These are phyloP conservation scores for Xylaria curta DNA, from an alignment of 495 filamentous ascomycete species.

Conservation along the genomic window DNA sequence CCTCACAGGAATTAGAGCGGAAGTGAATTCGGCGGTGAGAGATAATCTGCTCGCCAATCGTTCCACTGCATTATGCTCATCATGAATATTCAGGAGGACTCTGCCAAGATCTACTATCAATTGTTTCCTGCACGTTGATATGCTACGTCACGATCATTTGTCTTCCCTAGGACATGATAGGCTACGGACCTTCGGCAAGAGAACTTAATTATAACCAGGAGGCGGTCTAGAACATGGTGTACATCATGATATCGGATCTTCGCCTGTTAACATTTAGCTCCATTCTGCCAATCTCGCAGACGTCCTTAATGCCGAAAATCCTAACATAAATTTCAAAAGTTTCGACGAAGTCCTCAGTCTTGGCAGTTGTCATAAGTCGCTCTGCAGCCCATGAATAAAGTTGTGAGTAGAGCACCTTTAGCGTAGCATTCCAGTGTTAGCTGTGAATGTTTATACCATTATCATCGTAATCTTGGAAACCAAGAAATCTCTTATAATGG, in stretches of 20 bases:
- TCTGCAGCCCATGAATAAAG: background rate
- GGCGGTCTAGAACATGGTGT: background rate
- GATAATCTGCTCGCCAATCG: background rate
- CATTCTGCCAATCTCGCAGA: background rate
- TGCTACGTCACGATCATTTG: background rate
- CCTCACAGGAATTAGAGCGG: background rate
- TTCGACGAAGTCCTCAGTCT: background rate
- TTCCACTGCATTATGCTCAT: background rate
- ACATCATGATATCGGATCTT: background rate
- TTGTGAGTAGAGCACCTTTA: background rate
- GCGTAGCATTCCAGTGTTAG: background rate
- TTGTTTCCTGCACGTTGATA: background rate
- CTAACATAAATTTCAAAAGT: background rate
- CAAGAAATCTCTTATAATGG: background rate
- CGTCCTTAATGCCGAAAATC: background rate
- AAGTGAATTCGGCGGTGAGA: background rate
- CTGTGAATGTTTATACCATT: background rate
- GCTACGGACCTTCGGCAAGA: background rate
- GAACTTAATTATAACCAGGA: background rate
- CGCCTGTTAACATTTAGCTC: background rate
- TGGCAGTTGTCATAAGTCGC: background rate
- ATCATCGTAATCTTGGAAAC: background rate
- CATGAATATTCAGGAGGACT: background rate
- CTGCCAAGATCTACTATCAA: background rate
- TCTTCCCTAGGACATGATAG: background rate